A percentile compares a stretch with the other conserved stretches of the same genome.
These are phyloP conservation scores for Verruconis gallopava DNA, from an alignment of 2,329 filamentous ascomycete species.

Conservation along the genomic window DNA sequence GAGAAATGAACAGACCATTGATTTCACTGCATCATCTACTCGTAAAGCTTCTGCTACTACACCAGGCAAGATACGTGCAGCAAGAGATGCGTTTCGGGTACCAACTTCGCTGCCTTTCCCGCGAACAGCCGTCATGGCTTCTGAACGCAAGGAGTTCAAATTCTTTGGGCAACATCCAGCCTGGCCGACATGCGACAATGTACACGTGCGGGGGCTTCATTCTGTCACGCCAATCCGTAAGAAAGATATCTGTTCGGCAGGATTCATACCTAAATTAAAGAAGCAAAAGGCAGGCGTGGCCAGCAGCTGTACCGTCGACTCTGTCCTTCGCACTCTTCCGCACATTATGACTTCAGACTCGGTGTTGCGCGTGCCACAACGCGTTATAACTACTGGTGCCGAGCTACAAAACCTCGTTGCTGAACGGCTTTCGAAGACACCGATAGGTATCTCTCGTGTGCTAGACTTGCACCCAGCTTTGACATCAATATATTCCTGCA, in stretches of 20 bases:
- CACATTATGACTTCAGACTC: neutral
- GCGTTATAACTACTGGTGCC: conserved; percentile 1
- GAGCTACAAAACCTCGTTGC: neutral
- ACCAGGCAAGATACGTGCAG: conserved; percentile 32
- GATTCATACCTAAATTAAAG: neutral
- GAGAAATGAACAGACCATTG: neutral
- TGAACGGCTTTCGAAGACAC: conserved; percentile 4
- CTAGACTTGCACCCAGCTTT: conserved; percentile 44
- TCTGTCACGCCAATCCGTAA: neutral
- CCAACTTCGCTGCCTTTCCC: too few species aligned
- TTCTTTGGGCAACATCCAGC: neutral
- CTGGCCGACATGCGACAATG: neutral
- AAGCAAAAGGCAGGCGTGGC: neutral
- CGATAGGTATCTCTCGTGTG: neutral
- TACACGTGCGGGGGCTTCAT: neutral
- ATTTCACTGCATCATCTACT: neutral
- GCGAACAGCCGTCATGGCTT: too few species aligned
- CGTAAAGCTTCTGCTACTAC: conserved; percentile 26
- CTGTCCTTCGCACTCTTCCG: neutral
- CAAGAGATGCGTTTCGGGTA: conserved; percentile 16
- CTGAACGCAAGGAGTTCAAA: neutral
- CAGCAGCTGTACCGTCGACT: neutral
- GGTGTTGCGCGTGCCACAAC: neutral
- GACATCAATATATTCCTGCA: conserved; percentile 42
- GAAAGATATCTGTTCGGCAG: neutral